A percentile compares a stretch with the other conserved stretches of the same genome.
These are phyloP conservation scores for Penicillium vulpinum DNA, from an alignment of 2,329 filamentous ascomycete species.

Conservation along the genomic window DNA sequence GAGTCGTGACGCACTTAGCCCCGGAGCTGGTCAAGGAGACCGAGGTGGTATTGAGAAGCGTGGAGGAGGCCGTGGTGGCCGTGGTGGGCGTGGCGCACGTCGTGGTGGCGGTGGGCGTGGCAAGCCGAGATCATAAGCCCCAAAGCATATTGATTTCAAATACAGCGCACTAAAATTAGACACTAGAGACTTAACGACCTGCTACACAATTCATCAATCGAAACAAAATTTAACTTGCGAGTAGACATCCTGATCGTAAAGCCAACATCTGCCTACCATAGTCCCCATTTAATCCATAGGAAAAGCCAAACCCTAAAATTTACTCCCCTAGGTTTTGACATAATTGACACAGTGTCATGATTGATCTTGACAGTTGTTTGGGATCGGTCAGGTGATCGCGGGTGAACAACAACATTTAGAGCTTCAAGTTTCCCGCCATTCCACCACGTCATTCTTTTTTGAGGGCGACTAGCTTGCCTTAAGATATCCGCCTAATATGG, in stretches of 20 bases:
- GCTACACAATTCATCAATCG: constrained; percentile 4
- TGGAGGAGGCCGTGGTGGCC: constrained; percentile 10
- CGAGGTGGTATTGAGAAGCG: constrained; percentile 20
- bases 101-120: constrained; percentile 16
- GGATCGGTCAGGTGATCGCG: constrained; percentile 9
- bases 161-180: constrained; percentile 3
- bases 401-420: constrained; percentile 1
- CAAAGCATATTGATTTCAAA: constrained; percentile 1
- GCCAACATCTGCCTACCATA: not conserved
- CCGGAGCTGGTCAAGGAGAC: constrained; percentile 23
- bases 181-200: constrained; percentile 5
- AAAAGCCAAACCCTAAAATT: not conserved
- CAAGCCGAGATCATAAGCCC: constrained; percentile 9
- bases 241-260: not conserved
- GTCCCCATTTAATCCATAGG: not conserved
- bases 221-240: not conserved
- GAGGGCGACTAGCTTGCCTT: not conserved
- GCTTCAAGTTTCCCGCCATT: constrained; percentile 1
- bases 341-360: constrained; percentile 10
- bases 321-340: not conserved
- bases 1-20: constrained; percentile 25
- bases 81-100: constrained; percentile 18
- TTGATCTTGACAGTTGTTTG: constrained; percentile 9
- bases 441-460: constrained; percentile 1
- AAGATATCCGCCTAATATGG: constrained; percentile 27